Percentiles rank a stretch among this genome's conserved stretches.
Conservation (phyloP, 1,284 basidiomycete species). For the Chiua sp. region DNA sequence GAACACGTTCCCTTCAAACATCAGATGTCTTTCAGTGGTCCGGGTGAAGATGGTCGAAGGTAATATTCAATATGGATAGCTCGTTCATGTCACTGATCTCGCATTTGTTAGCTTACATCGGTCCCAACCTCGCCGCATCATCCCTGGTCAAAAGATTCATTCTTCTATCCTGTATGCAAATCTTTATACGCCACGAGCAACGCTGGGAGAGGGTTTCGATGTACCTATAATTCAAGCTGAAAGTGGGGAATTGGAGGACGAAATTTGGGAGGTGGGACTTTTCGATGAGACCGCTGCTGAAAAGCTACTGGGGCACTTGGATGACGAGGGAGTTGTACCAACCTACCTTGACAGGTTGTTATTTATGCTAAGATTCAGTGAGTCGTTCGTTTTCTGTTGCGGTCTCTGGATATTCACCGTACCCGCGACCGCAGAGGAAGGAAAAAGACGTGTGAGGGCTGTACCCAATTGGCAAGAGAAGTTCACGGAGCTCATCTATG, state of each 20-base stretch:
- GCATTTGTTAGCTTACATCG: conserved; percentile 19
- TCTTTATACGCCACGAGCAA: conserved; percentile 27
- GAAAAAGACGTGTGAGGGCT: conserved; percentile 22
- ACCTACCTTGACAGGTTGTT: conserved; percentile 32
- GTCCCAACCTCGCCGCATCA: conserved; percentile 27
- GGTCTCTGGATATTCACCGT: background rate
- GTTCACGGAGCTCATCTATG: conserved; percentile 17
- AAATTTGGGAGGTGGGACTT: conserved; percentile 30
- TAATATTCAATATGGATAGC: background rate
- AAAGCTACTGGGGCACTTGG: conserved; percentile 16
- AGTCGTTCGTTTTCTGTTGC: background rate
- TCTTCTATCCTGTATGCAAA: conserved; percentile 34
- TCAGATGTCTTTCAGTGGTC: conserved; percentile 25
- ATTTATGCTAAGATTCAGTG: conserved; percentile 32
- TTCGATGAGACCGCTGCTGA: conserved; percentile 29
- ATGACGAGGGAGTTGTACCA: no score
- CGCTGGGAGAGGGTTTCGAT: conserved; percentile 33
- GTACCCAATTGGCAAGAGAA: conserved; percentile 13
- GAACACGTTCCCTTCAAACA: conserved; percentile 35
- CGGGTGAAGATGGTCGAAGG: conserved; percentile 14
- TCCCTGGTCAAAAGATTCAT: conserved; percentile 35
- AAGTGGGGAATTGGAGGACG: conserved; percentile 1
- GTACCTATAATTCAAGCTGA: conserved; percentile 19
- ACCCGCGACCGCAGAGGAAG: conserved; percentile 22
- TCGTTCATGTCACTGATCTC: conserved; percentile 2